A percentile compares a stretch with the other conserved stretches of the same genome.
phyloP scores from a whole-genome alignment of 2,329 filamentous ascomycete species.

The Colletotrichum gloeosporioides region DNA sequence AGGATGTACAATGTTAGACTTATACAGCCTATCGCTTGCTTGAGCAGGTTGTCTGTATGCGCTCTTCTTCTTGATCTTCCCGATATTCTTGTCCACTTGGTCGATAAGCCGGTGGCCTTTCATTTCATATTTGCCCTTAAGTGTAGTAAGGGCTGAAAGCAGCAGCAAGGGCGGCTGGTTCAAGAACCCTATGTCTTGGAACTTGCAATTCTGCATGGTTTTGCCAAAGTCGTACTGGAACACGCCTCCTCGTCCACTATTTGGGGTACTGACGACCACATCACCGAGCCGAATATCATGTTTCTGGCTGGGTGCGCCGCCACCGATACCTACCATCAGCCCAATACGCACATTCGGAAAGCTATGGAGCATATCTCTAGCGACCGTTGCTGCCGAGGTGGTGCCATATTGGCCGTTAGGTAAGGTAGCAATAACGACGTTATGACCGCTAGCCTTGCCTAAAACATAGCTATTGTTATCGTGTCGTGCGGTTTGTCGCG shows the following conservation, averaged over 20 bases:
- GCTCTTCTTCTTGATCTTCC: background rate
- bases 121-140: background rate
- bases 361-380: background rate
- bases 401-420: slow-evolving; percentile 31
- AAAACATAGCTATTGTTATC: slow-evolving; percentile 35
- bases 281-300: slow-evolving; percentile 17
- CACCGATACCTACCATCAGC: slow-evolving; percentile 3
- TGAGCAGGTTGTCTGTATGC: background rate
- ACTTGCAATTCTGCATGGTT: background rate
- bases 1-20: background rate
- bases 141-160: background rate
- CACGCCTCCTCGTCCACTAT: background rate
- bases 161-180: background rate
- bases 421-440: slow-evolving; percentile 37
- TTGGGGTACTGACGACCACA: slow-evolving; percentile 6
- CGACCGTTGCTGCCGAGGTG: slow-evolving; percentile 23
- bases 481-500: background rate
- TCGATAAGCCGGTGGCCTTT: background rate
- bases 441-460: slow-evolving; percentile 35
- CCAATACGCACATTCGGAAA: slow-evolving; percentile 3
- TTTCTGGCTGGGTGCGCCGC: background rate
- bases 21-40: background rate
- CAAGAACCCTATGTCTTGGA: background rate
- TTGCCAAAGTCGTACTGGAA: slow-evolving; percentile 23
- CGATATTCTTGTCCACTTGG: background rate